Evolutionary conservation across 768 basidiomycete species (phyloP).

Genomic region (Pleurotus djamor): DNA sequence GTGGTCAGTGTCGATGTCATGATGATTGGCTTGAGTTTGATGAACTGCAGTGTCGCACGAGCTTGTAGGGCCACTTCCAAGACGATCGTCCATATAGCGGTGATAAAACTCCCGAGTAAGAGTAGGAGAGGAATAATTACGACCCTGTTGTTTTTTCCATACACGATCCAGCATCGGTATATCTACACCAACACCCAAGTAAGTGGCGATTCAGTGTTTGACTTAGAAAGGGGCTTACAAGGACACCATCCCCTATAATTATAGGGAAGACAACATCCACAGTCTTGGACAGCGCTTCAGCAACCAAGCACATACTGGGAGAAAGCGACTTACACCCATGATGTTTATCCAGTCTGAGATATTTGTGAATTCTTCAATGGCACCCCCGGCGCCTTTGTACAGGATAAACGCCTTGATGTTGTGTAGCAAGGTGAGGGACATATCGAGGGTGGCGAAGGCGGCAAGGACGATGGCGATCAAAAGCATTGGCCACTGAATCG

Average conservation of each 20-base stretch:
- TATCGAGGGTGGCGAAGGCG: conserved; percentile 9
- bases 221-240: neutral
- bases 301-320: neutral
- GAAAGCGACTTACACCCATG: conserved; percentile 5
- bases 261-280: conserved; percentile 4
- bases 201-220: neutral
- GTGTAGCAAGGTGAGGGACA: conserved; percentile 8
- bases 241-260: conserved; percentile 9
- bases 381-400: conserved; percentile 10
- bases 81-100: conserved; percentile 4
- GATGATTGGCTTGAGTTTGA: conserved; percentile 4
- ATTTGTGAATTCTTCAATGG: conserved; percentile 2
- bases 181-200: neutral
- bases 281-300: neutral
- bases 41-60: neutral
- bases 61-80: neutral
- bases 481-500: conserved; percentile 10
- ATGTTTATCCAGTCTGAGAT: conserved; percentile 13
- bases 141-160: neutral
- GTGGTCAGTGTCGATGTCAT: conserved; percentile 5
- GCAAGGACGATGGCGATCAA: conserved; percentile 7
- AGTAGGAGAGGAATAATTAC: conserved; percentile 6
- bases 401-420: conserved; percentile 12
- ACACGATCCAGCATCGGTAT: conserved; percentile 13
- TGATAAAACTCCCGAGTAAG: neutral